Evolutionary conservation across 345 rosid genomes (phyloP), one percentile per base, ranked within the genome.

Genomic region (Schrenkiella parvula): DNA sequence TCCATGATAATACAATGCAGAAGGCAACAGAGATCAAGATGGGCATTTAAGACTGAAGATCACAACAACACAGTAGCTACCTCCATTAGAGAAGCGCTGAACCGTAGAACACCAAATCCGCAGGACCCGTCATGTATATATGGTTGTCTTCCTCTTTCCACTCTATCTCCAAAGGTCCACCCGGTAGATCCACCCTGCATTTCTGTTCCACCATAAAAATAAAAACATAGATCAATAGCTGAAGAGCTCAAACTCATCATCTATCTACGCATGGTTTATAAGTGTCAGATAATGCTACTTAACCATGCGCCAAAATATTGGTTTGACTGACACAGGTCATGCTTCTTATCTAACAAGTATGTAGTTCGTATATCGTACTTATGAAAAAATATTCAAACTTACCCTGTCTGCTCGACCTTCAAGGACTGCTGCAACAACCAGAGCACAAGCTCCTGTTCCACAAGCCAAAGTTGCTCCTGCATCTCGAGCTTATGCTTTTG

Each of bases 361-460:
- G 31, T 26, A 15, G 11, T 19, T 64, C 29, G 22, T 37, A 28
- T 32, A 37, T 47, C 8, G 3, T 22, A 39, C 41, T 62, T 7
- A 32, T 44, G 14, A 28, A 9, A 0, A 15, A 4, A 2, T 8
- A 13, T 51, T 15, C 14, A 42, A 64, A 85, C 98, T 88, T 83
- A 95, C 98, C 85, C 98, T 85, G 38, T 74, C 80, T 43, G 91
- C 84, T 52, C 32, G 89, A 55, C 96, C 98, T 81, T 88, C 97
- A 26, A 92, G 98, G 80, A 95, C 97, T 64, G 98, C 98, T 3
- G 99, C 99, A 68, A 95, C 98, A 52, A 95, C 97, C 11, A 89
- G 82, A 8, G 99, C 98, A 70, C 99, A 95, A 67, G 99, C 98
- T 17, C 99, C 98, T 22, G 98, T 95, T 76, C 98, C 99, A 68